Conservation (phyloP, 2,329 filamentous ascomycete genomes). For the Dactylellina drechsleri region DNA sequence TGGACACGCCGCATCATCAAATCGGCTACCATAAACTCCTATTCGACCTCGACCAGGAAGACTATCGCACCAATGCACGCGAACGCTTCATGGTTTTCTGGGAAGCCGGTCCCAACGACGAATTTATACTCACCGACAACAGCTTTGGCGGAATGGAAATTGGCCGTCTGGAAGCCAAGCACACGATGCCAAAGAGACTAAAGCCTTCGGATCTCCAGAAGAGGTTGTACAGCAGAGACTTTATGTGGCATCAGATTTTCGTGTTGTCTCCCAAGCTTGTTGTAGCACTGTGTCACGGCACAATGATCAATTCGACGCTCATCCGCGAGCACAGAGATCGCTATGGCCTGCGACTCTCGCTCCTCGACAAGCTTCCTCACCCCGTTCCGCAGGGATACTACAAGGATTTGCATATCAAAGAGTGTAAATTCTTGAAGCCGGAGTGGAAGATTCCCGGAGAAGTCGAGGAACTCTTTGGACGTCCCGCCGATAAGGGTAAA, state of each 20-base stretch:
- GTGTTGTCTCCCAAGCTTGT: conserved; percentile 59
- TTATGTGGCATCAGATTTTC: conserved; percentile 60
- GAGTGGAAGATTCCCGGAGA: conserved; percentile 58
- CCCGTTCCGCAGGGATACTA: conserved; percentile 58
- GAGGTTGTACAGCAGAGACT: conserved; percentile 58
- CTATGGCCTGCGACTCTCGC: conserved; percentile 58
- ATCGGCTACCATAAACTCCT: conserved; percentile 56
- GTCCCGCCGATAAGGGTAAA: conserved; percentile 54
- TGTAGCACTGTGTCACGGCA: conserved; percentile 59
- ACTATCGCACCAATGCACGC: conserved; percentile 59
- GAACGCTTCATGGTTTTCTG: conserved; percentile 59
- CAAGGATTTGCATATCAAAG: conserved; percentile 58
- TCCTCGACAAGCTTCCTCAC: conserved; percentile 58
- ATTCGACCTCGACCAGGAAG: conserved; percentile 59
- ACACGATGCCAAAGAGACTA: conserved; percentile 58
- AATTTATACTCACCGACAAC: conserved; percentile 59
- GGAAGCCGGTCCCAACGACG: conserved; percentile 58
- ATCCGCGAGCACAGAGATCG: conserved; percentile 57
- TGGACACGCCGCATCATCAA: conserved; percentile 58
- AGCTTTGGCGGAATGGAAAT: conserved; percentile 59
- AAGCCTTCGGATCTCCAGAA: conserved; percentile 57
- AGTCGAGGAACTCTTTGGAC: conserved; percentile 57
- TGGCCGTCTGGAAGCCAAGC: conserved; percentile 58
- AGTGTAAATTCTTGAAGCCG: conserved; percentile 57
- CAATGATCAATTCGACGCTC: conserved; percentile 58